These are phyloP conservation scores for Myriosclerotinia duriaeana DNA, from an alignment of 2,329 filamentous ascomycete genomes.

Conservation along the genomic window DNA sequence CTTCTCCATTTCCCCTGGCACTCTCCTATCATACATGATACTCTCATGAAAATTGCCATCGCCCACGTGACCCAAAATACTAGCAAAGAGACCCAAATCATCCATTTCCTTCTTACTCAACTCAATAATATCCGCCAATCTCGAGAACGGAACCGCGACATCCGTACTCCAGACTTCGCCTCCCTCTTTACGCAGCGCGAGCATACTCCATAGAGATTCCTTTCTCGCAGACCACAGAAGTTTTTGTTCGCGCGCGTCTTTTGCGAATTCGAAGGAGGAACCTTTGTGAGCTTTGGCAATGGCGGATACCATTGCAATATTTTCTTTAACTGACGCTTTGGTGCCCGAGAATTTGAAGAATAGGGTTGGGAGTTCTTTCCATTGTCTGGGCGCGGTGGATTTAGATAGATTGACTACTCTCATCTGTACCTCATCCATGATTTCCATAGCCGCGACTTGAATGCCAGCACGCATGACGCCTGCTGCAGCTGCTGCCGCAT, in stretches of 20 bases:
- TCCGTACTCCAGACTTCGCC: slow-evolving; percentile 83
- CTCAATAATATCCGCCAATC: slow-evolving; percentile 73
- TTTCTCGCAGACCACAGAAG: slow-evolving; percentile 79
- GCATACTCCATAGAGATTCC: slow-evolving; percentile 80
- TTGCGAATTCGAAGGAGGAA: slow-evolving; percentile 73
- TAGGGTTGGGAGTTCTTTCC: slow-evolving; percentile 74
- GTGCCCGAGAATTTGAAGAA: slow-evolving; percentile 89
- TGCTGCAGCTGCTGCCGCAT: slow-evolving; percentile 72
- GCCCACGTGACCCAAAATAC: slow-evolving; percentile 84
- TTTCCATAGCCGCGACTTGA: slow-evolving; percentile 53
- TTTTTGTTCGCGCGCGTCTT: slow-evolving; percentile 67
- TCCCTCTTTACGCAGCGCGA: slow-evolving; percentile 63
- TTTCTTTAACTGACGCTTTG: slow-evolving; percentile 73
- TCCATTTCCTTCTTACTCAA: slow-evolving; percentile 88
- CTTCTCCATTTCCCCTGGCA: slow-evolving; percentile 68
- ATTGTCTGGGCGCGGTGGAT: slow-evolving; percentile 64
- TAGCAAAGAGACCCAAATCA: slow-evolving; percentile 80
- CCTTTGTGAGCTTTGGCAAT: slow-evolving; percentile 66
- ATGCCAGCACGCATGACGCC: slow-evolving; percentile 66
- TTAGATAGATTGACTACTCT: slow-evolving; percentile 74
- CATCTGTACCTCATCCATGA: slow-evolving; percentile 91
- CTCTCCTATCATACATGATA: slow-evolving; percentile 78
- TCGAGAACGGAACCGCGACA: slow-evolving; percentile 77
- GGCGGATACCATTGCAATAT: slow-evolving; percentile 65
- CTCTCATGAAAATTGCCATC: slow-evolving; percentile 94